Conservation (phyloP, 1,284 basidiomycete genomes). For the Microbotryum saponariae region DNA sequence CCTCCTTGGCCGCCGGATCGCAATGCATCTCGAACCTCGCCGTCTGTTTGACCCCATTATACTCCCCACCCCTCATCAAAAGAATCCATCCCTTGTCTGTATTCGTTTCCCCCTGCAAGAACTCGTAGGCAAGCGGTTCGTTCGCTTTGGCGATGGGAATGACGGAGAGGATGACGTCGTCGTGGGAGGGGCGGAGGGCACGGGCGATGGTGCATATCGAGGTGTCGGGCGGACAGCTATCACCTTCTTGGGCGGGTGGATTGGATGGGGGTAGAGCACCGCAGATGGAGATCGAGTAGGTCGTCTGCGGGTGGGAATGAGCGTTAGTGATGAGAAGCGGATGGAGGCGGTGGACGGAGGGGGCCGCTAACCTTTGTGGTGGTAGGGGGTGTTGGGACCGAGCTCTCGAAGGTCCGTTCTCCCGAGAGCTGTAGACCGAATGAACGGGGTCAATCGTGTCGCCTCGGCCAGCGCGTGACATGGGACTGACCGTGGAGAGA, state of each 20-base stretch:
- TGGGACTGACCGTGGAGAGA: conserved; percentile 7
- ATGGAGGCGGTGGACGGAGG: neutral
- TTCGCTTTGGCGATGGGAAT: conserved; percentile 16
- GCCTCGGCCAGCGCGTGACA: neutral
- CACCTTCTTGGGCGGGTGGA: conserved; percentile 1
- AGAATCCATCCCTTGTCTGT: conserved; percentile 12
- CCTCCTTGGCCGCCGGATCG: conserved; percentile 20
- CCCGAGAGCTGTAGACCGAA: conserved; percentile 12
- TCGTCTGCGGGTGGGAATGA: neutral
- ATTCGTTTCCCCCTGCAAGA: conserved; percentile 1
- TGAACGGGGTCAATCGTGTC: neutral
- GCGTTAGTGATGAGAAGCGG: neutral
- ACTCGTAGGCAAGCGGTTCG: neutral
- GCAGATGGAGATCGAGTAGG: conserved; percentile 26
- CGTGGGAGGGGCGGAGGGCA: conserved; percentile 8
- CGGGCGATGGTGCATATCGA: conserved; percentile 21
- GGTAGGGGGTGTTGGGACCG: conserved; percentile 18
- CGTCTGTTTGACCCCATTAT: conserved; percentile 17
- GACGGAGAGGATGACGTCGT: conserved; percentile 24
- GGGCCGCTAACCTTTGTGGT: conserved; percentile 16
- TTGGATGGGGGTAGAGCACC: conserved; percentile 8
- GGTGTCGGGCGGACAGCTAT: conserved; percentile 23
- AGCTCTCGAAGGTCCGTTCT: conserved; percentile 6
- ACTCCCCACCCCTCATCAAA: conserved; percentile 17
- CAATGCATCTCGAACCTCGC: conserved; percentile 25